These are phyloP conservation scores for Magnaporthiopsis incrustans DNA, from an alignment of 2,329 filamentous ascomycete genomes.

Conservation along the genomic window DNA sequence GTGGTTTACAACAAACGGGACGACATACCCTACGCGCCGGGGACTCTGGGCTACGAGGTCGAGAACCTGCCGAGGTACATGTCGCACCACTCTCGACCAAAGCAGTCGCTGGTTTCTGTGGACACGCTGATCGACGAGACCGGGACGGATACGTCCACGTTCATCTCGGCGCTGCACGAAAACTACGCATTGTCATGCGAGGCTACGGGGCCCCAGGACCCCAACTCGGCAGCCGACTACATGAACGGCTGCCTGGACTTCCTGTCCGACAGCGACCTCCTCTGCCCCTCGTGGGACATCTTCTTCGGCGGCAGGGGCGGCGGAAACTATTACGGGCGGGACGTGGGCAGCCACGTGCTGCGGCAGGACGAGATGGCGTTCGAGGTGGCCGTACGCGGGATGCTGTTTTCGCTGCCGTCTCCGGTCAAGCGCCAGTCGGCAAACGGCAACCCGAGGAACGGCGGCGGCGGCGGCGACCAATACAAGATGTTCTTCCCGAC, in stretches of 20 bases:
- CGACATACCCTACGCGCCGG: constrained; percentile 34
- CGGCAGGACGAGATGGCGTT: constrained; percentile 93
- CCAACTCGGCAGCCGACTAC: constrained; percentile 61
- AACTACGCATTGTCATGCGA: constrained; percentile 87
- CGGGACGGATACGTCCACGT: constrained; percentile 70
- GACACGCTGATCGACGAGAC: constrained; percentile 85
- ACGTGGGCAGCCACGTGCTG: constrained; percentile 62
- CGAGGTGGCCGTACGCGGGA: constrained; percentile 77
- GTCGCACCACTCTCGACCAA: constrained; percentile 48
- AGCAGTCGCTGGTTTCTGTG: constrained; percentile 56
- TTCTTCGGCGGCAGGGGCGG: constrained; percentile 56
- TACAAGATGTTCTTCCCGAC: constrained; percentile 91
- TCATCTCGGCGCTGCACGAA: constrained; percentile 38
- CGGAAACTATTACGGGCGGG: constrained; percentile 39
- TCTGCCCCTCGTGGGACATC: constrained; percentile 64
- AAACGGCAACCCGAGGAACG: constrained; percentile 28
- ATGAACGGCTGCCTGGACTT: constrained; percentile 79
- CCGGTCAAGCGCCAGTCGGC: constrained; percentile 69
- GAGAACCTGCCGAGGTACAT: constrained; percentile 55
- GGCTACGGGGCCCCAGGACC: constrained; percentile 37
- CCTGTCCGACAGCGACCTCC: constrained; percentile 79
- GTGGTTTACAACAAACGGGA: constrained; percentile 93
- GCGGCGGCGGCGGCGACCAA: constrained; percentile 46
- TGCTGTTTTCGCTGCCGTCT: constrained; percentile 76
- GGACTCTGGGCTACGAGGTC: constrained; percentile 29